Evolutionary conservation across 1,284 basidiomycete genomes (phyloP).

Genomic region (Fomitopsis schrenkii): DNA sequence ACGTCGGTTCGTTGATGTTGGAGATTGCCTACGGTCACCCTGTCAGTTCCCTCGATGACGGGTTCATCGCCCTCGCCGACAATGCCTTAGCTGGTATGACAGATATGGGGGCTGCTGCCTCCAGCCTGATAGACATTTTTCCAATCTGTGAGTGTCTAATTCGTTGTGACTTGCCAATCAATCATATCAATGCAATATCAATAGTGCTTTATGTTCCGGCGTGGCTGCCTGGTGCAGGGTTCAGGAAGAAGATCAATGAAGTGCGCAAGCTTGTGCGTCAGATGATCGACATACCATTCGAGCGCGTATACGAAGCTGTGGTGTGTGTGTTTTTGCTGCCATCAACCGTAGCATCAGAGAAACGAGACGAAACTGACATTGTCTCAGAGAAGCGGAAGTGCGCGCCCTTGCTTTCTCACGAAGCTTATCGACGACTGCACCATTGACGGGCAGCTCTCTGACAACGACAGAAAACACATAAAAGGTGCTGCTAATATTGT

Average conservation of each 20-base stretch:
- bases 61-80: conserved; percentile 33
- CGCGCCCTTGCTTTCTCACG: background rate
- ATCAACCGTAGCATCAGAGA: too few relatives aligned
- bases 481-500: background rate
- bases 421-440: too few relatives aligned
- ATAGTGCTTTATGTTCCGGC: conserved; percentile 12
- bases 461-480: too few relatives aligned
- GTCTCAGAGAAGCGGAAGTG: too few relatives aligned
- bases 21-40: conserved; percentile 21
- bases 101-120: conserved; percentile 5
- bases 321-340: background rate
- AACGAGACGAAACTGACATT: too few relatives aligned
- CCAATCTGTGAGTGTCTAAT: conserved; percentile 15
- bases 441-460: background rate
- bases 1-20: conserved; percentile 38
- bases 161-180: background rate
- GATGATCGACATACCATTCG: conserved; percentile 6
- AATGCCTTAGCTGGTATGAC: conserved; percentile 31
- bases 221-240: conserved; percentile 17
- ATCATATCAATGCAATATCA: background rate
- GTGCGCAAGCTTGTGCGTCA: conserved; percentile 5
- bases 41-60: conserved; percentile 18
- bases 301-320: background rate
- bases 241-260: conserved; percentile 12
- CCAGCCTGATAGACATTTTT: conserved; percentile 21